Evolutionary conservation across 805 yeast species (phyloP).

Genomic region (Starmerella riodocensis): DNA sequence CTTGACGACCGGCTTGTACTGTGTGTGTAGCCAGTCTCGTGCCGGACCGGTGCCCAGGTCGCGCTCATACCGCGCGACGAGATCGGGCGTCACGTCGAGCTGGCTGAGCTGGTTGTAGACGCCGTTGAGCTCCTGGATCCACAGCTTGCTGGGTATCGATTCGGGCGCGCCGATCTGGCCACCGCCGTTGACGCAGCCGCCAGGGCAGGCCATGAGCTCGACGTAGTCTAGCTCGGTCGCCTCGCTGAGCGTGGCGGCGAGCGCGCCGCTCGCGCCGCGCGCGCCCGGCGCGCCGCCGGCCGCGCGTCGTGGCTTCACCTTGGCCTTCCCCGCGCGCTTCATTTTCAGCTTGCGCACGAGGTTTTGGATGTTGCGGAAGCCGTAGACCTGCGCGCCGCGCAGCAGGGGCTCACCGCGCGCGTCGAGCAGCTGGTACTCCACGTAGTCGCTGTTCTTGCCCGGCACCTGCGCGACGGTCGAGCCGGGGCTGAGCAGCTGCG

Average conservation of each 20-base stretch:
- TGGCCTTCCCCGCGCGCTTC: slow-evolving; percentile 11
- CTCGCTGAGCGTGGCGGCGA: slow-evolving; percentile 38
- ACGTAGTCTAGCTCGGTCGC: slow-evolving; percentile 63
- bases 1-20: slow-evolving; percentile 17
- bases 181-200: slow-evolving; percentile 95
- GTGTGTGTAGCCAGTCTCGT: slow-evolving; percentile 10
- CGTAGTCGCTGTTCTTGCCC: slow-evolving; percentile 63
- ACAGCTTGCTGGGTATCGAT: slow-evolving; percentile 23
- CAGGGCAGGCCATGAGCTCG: slow-evolving; percentile 97
- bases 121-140: slow-evolving; percentile 26
- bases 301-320: slow-evolving; percentile 17
- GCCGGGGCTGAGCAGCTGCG: slow-evolving; percentile 14
- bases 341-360: slow-evolving; percentile 64
- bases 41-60: slow-evolving; percentile 8
- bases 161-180: slow-evolving; percentile 56
- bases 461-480: slow-evolving; percentile 33
- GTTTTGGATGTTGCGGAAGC: slow-evolving; percentile 89
- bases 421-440: slow-evolving; percentile 47
- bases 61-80: slow-evolving; percentile 2
- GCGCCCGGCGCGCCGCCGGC: background rate
- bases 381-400: slow-evolving; percentile 61
- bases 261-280: background rate
- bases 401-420: slow-evolving; percentile 33
- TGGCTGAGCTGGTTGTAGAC: slow-evolving; percentile 27
- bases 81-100: slow-evolving; percentile 8